A percentile compares a stretch with the other conserved stretches of the same genome.
These are phyloP conservation scores for Globisporangium cystogenes DNA, from an alignment of 352 stramenopile species.

Conservation along the genomic window DNA sequence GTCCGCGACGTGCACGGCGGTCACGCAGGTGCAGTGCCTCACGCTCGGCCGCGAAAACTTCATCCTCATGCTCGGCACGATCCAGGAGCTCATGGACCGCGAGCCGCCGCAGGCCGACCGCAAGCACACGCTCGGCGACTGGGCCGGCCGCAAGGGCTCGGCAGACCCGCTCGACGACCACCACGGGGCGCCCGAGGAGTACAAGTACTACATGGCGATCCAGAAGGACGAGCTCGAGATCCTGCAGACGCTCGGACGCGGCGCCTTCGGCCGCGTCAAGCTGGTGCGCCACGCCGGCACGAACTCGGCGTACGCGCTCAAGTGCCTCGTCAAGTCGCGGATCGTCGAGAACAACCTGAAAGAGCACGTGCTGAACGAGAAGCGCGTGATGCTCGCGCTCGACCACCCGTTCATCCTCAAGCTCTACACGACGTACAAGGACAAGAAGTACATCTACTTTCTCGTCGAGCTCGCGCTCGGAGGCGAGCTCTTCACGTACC, in stretches of 20 bases:
- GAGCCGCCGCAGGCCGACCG: slow-evolving; percentile 26
- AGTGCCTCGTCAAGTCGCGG: slow-evolving; percentile 89
- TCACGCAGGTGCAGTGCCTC: slow-evolving; percentile 73
- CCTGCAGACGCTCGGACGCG: slow-evolving; percentile 69
- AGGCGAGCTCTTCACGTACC: too few species aligned
- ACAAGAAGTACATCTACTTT: slow-evolving; percentile 85
- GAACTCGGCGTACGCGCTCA: slow-evolving; percentile 83
- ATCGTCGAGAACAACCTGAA: slow-evolving; percentile 91
- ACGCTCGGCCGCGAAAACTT: slow-evolving; percentile 83
- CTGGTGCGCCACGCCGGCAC: slow-evolving; percentile 70
- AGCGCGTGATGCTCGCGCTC: slow-evolving; percentile 83
- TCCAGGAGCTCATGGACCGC: slow-evolving; percentile 76
- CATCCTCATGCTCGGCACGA: slow-evolving; percentile 71
- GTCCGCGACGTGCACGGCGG: slow-evolving; percentile 86
- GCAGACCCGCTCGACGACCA: slow-evolving; percentile 26
- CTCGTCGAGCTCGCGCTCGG: too few species aligned
- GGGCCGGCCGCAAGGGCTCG: slow-evolving; percentile 26
- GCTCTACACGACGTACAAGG: slow-evolving; percentile 86
- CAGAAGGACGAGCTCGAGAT: slow-evolving; percentile 69
- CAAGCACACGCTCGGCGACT: slow-evolving; percentile 3
- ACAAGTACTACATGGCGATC: slow-evolving; percentile 79
- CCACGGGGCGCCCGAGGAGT: slow-evolving; percentile 26
- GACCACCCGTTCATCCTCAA: slow-evolving; percentile 92
- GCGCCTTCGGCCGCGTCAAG: slow-evolving; percentile 88
- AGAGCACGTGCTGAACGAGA: too few species aligned